Percentiles rank a stretch among this genome's conserved stretches.
These are phyloP conservation scores for Chaetomium olivaceum DNA, from an alignment of 2,329 filamentous ascomycete species.

Conservation along the genomic window DNA sequence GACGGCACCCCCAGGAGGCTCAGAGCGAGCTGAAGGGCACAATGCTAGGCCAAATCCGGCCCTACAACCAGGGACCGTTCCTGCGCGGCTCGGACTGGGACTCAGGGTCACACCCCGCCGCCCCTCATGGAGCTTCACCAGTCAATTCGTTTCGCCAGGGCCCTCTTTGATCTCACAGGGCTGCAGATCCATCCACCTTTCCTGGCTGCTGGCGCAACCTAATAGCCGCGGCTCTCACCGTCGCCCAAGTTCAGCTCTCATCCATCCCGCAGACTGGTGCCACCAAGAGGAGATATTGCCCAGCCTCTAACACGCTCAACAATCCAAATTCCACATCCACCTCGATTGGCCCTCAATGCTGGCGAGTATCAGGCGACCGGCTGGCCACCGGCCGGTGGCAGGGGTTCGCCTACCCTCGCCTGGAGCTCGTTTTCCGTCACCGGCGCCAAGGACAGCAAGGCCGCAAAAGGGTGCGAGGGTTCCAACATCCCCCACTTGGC, in stretches of 20 bases:
- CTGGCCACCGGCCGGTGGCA: not conserved
- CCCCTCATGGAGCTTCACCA: not conserved
- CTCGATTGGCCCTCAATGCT: not conserved
- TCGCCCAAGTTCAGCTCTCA: conserved; percentile 8
- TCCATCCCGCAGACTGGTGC: not conserved
- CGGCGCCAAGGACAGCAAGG: conserved; percentile 7
- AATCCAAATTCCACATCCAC: not conserved
- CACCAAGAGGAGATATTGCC: not conserved
- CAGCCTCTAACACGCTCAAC: not conserved
- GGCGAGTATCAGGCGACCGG: not conserved
- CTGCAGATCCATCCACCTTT: not conserved
- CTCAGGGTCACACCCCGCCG: conserved; percentile 8
- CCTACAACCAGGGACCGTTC: conserved; percentile 8
- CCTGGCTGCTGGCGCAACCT: not conserved
- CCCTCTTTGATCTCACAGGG: conserved; percentile 1
- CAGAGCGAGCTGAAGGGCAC: conserved; percentile 20
- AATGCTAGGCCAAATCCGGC: conserved; percentile 19
- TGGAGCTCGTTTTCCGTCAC: not conserved
- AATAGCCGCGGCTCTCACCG: not conserved
- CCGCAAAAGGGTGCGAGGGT: not conserved
- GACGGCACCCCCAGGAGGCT: conserved; percentile 15
- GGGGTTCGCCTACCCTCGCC: not conserved
- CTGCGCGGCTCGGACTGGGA: conserved; percentile 14
- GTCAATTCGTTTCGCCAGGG: conserved; percentile 4
- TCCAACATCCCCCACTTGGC: conserved; percentile 14